These are phyloP conservation scores for Trichoderma parareesei DNA, from an alignment of 495 filamentous ascomycete species.

Conservation along the genomic window DNA sequence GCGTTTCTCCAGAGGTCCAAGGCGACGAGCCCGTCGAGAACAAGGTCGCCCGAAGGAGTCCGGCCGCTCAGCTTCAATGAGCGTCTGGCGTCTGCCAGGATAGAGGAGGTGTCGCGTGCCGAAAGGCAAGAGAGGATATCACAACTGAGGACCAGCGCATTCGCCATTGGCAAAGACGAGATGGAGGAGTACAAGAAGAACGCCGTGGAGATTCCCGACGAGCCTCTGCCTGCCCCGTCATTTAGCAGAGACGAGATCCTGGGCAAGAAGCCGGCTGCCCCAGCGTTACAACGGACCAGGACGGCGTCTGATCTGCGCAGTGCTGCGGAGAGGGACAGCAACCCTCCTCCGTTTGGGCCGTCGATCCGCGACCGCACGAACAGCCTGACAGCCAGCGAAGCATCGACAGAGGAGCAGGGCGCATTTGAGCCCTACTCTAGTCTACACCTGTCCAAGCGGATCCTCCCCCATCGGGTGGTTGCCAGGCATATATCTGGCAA, in stretches of 20 bases:
- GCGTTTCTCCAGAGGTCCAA: slow-evolving; percentile 37
- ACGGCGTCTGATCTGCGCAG: slow-evolving; percentile 41
- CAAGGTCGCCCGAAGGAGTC: slow-evolving; percentile 19
- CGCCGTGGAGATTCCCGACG: slow-evolving; percentile 46
- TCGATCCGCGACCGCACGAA: slow-evolving; percentile 4
- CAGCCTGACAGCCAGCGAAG: slow-evolving; percentile 12
- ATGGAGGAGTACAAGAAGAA: slow-evolving; percentile 56
- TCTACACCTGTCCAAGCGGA: slow-evolving; percentile 75
- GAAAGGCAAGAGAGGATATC: slow-evolving; percentile 47
- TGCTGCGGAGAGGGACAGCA: slow-evolving; percentile 9
- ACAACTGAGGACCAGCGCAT: slow-evolving; percentile 58
- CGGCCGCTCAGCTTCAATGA: slow-evolving; percentile 76
- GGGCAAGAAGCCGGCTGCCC: slow-evolving; percentile 26
- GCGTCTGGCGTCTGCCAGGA: slow-evolving; percentile 61
- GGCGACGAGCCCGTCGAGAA: slow-evolving; percentile 22
- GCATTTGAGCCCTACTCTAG: slow-evolving; percentile 77
- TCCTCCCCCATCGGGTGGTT: slow-evolving; percentile 74
- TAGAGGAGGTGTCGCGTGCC: slow-evolving; percentile 47
- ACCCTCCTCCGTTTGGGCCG: background rate
- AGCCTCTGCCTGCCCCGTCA: slow-evolving; percentile 37
- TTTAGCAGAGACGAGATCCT: slow-evolving; percentile 61
- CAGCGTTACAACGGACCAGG: slow-evolving; percentile 41
- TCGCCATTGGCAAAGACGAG: slow-evolving; percentile 57
- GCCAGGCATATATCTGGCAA: slow-evolving; percentile 68
- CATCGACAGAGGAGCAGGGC: slow-evolving; percentile 25